phyloP scores from a whole-genome alignment of 1,139 yeast species.

The Blastobotrys buckinghamii region DNA sequence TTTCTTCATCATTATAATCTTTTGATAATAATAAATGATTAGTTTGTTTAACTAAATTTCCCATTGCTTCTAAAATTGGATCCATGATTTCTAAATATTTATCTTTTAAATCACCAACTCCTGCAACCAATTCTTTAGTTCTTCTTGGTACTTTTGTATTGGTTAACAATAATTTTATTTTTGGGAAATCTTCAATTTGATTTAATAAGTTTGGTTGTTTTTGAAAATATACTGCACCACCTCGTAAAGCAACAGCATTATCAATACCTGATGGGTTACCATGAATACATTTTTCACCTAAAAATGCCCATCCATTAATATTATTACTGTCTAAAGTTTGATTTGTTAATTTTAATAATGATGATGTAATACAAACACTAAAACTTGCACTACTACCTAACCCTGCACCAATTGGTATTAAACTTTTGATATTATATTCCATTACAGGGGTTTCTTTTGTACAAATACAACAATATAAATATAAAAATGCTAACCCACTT shows the following conservation, averaged over 20 bases:
- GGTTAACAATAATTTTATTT: constrained; percentile 66
- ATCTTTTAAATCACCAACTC: constrained; percentile 54
- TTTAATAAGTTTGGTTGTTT: constrained; percentile 37
- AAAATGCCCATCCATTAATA: constrained; percentile 80
- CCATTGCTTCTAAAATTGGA: constrained; percentile 51
- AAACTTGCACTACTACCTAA: constrained; percentile 92
- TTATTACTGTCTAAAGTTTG: constrained; percentile 38
- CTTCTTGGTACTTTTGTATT: constrained; percentile 84
- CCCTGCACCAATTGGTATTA: constrained; percentile 96
- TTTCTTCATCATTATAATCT: not conserved
- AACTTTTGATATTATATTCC: constrained; percentile 65
- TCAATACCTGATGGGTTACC: constrained; percentile 98
- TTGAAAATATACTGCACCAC: constrained; percentile 92
- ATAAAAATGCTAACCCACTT: constrained; percentile 84
- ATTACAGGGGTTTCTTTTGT: constrained; percentile 42
- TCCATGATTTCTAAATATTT: constrained; percentile 50
- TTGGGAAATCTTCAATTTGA: constrained; percentile 45
- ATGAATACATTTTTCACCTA: constrained; percentile 94
- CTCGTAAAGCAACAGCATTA: constrained; percentile 91
- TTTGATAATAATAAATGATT: constrained; percentile 34
- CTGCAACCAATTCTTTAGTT: constrained; percentile 76
- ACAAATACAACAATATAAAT: constrained; percentile 62
- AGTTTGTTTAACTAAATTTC: constrained; percentile 53
- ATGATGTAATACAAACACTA: constrained; percentile 78
- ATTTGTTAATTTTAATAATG: constrained; percentile 42